phyloP scores from a whole-genome alignment of 1,284 basidiomycete genomes.

The Exobasidium cylindrosporum region DNA sequence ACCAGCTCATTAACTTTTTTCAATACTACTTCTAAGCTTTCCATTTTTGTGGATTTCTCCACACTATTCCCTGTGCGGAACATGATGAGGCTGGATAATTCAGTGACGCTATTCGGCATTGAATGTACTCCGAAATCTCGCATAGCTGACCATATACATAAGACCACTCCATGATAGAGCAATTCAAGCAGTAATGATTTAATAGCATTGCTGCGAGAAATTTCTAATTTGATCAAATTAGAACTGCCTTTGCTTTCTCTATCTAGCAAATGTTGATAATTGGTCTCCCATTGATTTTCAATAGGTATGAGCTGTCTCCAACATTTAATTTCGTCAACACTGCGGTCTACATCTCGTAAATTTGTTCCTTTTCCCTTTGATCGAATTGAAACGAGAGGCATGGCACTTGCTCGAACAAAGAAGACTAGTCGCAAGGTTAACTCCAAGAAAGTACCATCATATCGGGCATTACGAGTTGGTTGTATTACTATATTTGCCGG shows the following conservation, averaged over 20 bases:
- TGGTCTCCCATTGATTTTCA: conserved; percentile 4
- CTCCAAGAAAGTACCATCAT: background rate
- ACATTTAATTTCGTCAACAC: background rate
- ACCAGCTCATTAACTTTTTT: background rate
- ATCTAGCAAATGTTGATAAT: background rate
- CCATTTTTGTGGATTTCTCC: background rate
- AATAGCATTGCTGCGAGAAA: background rate
- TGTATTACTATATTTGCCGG: conserved; percentile 1
- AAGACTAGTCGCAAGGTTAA: conserved; percentile 1
- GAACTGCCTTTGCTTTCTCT: background rate
- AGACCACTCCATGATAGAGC: background rate
- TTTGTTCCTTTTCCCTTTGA: background rate
- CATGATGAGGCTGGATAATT: background rate
- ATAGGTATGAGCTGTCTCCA: background rate
- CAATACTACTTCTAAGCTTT: background rate
- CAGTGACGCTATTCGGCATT: background rate
- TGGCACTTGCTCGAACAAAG: background rate
- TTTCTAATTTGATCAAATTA: background rate
- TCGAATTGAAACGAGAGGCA: background rate
- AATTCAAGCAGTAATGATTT: background rate
- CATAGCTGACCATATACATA: conserved; percentile 1
- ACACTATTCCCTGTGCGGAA: background rate
- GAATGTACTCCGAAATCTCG: background rate
- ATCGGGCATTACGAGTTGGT: background rate
- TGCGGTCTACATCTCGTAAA: background rate